phyloP scores from a whole-genome alignment of 768 basidiomycete species.

The Panellus pusillus region DNA sequence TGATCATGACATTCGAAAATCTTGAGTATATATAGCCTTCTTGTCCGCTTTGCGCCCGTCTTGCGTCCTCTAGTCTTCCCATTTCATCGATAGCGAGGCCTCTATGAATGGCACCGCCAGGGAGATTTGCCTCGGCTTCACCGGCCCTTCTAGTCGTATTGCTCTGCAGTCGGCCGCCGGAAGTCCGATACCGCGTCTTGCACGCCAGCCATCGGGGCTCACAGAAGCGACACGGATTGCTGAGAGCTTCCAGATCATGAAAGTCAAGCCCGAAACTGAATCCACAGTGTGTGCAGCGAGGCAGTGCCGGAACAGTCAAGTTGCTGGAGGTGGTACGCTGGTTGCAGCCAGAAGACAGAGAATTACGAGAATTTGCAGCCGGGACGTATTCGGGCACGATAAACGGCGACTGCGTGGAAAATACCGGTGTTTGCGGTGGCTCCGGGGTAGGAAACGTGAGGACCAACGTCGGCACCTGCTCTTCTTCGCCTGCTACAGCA shows the following conservation, averaged over 20 bases:
- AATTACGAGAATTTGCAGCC: background rate
- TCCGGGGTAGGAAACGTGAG: slow-evolving; percentile 37
- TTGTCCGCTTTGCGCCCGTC: background rate
- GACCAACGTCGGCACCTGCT: slow-evolving; percentile 29
- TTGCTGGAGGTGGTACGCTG: background rate
- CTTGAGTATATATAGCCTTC: slow-evolving; percentile 12
- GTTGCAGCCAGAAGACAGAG: background rate
- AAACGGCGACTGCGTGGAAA: slow-evolving; percentile 18
- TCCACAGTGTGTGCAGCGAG: slow-evolving; percentile 22
- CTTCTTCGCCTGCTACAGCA: slow-evolving; percentile 5
- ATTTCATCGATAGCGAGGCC: slow-evolving; percentile 17
- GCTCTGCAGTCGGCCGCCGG: slow-evolving; percentile 7
- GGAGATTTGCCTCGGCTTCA: slow-evolving; percentile 10
- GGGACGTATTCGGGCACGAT: slow-evolving; percentile 12
- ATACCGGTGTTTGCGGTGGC: slow-evolving; percentile 22
- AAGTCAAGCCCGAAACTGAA: slow-evolving; percentile 20
- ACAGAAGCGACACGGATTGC: slow-evolving; percentile 19
- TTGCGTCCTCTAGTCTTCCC: slow-evolving; percentile 4
- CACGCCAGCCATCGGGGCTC: slow-evolving; percentile 24
- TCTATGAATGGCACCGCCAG: slow-evolving; percentile 15
- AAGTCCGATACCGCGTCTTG: slow-evolving; percentile 22
- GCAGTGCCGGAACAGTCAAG: slow-evolving; percentile 17
- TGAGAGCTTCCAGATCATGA: slow-evolving; percentile 15
- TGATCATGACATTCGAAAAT: slow-evolving; percentile 20
- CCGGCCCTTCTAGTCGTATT: slow-evolving; percentile 16